These are phyloP conservation scores for Colletotrichum tropicicola DNA, from an alignment of 2,329 filamentous ascomycete species.

Conservation along the genomic window DNA sequence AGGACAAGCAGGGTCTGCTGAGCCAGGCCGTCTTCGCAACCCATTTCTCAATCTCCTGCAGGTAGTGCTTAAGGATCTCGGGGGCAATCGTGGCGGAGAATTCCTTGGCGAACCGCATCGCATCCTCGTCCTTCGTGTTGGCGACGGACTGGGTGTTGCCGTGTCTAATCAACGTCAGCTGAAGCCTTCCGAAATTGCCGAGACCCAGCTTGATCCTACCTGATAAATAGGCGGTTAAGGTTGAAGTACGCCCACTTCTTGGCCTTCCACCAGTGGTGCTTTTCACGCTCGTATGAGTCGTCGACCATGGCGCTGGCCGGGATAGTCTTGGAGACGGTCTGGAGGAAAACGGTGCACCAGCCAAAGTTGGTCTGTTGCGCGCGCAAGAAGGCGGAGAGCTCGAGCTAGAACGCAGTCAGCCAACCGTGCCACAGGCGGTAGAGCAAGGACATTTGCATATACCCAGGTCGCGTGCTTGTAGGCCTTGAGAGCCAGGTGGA, in stretches of 20 bases:
- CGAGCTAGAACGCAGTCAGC: conserved; percentile 70
- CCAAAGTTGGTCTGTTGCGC: conserved; percentile 86
- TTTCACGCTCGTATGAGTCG: conserved; percentile 84
- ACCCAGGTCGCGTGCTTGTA: conserved; percentile 99
- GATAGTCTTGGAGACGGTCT: conserved; percentile 85
- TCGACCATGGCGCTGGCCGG: conserved; percentile 82
- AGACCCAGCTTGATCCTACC: conserved; percentile 59
- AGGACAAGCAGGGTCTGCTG: conserved; percentile 91
- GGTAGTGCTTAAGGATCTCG: conserved; percentile 94
- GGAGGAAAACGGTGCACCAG: conserved; percentile 96
- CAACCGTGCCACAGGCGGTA: background rate
- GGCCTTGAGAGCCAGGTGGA: conserved; percentile 92
- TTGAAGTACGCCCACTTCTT: conserved; percentile 99
- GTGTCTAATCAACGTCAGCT: conserved; percentile 68
- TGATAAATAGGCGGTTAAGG: conserved; percentile 92
- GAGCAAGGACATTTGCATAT: conserved; percentile 12
- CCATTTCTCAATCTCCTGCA: conserved; percentile 97
- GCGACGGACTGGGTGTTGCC: conserved; percentile 75
- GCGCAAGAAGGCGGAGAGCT: conserved; percentile 81
- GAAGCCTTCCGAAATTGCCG: background rate
- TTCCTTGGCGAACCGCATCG: conserved; percentile 84
- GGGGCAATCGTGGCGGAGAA: conserved; percentile 94
- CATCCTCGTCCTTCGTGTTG: conserved; percentile 78
- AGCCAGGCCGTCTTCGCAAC: conserved; percentile 94
- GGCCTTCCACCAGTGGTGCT: conserved; percentile 99